Base-by-base conservation (phyloP, 352 stramenopile genomes). In the Phytophthora cajani region DNA sequence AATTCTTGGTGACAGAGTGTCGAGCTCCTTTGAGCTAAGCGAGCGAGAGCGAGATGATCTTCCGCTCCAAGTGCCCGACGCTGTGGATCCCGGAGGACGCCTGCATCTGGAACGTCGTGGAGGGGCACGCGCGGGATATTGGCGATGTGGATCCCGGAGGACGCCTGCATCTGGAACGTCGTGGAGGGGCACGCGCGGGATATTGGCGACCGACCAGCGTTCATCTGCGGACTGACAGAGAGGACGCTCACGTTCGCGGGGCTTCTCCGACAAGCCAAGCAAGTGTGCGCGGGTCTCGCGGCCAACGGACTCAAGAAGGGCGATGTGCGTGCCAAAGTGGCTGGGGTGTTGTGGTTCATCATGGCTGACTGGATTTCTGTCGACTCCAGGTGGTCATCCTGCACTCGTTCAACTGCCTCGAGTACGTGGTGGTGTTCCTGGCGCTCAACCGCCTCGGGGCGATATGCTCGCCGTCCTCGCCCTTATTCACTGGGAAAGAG, bases 181-280 rank as follows among this genome's bases (percentile, higher is more conserved):
- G 40, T 85, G 5, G 78, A 85, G 75, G 14, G 71, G 52, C 76
- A 83, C 25, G 78, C 76, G 5, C 21, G 19, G 14, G 44, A 47
- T 9, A 78, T 64, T 5, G 66, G 69, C 0, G 64, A 78, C 60
- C 64, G 64, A 25, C 52, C 72, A 10, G 72, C 75, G 10, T 80
- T 86, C 32, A 63, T 87, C 59, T 88, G 80, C 59, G 80, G 76
- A 23, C 33, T 83, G 19, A 81, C 78, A 3, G 66, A 87, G 44
- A 71, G 70, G 33, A 56, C 70, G 2, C 49, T 88, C 23, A 83
- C 71, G 50, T 88, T 78, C 69, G 44, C 56, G 3, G 47, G 79
- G 55, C 56, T 84, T 9, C 46, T 77, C 16, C 11, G 30, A 8
- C 62, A 80, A 52, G 70, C 69, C 2, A 53, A 69, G 27, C 21